Evolutionary conservation across 1,284 basidiomycete genomes (phyloP).

Genomic region (Naganishia liquefaciens): DNA sequence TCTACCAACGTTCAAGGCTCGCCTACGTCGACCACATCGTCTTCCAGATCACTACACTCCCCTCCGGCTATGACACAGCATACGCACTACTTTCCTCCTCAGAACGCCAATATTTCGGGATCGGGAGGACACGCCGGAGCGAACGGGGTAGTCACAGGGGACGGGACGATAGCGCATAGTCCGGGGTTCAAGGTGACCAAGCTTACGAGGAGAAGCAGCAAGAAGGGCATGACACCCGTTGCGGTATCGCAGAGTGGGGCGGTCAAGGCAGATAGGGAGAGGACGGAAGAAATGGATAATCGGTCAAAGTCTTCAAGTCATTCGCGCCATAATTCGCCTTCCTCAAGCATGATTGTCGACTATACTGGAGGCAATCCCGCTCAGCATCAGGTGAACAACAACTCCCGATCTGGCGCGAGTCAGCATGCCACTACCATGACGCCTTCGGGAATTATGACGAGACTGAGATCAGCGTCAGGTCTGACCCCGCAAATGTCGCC

Average conservation of each 20-base stretch:
- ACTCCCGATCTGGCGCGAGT: not conserved
- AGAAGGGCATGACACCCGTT: constrained; percentile 8
- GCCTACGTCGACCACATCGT: constrained; percentile 15
- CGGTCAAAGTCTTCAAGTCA: constrained; percentile 12
- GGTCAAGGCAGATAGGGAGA: constrained; percentile 6
- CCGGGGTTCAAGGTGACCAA: constrained; percentile 24
- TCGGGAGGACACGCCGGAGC: not conserved
- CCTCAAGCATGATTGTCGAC: constrained; percentile 3
- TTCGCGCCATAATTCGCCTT: constrained; percentile 9
- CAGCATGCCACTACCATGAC: not conserved
- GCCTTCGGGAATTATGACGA: constrained; percentile 7
- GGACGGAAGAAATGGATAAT: constrained; percentile 1
- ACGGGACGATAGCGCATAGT: constrained; percentile 17
- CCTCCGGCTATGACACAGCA: constrained; percentile 25
- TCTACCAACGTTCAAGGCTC: constrained; percentile 6
- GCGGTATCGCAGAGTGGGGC: not conserved
- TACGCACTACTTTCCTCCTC: constrained; percentile 20
- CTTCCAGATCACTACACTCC: constrained; percentile 12
- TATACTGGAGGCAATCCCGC: not conserved
- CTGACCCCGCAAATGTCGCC: constrained; percentile 11
- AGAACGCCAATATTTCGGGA: constrained; percentile 17
- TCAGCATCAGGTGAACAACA: constrained; percentile 1
- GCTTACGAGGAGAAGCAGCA: constrained; percentile 18
- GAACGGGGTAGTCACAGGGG: not conserved
- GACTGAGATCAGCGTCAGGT: constrained; percentile 18